Evolutionary conservation across 345 rosid species (phyloP).

Genomic region (Pistacia vera): DNA sequence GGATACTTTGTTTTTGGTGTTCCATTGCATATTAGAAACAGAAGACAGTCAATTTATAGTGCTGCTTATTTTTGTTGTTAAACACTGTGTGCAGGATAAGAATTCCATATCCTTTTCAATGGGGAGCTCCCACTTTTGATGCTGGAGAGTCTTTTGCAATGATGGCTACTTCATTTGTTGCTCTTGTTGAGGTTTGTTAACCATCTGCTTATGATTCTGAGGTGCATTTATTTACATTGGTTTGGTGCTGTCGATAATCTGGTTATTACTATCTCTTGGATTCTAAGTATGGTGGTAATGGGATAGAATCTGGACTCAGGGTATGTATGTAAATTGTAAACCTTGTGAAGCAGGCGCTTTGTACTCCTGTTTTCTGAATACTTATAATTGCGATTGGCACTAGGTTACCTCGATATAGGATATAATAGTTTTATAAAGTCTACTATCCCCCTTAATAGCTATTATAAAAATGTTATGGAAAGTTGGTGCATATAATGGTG

Average conservation of each 20-base stretch:
- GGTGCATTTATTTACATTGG: background rate
- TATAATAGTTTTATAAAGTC: background rate
- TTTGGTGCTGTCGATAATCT: background rate
- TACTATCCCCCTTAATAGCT: background rate
- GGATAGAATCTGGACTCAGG: background rate
- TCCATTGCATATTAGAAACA: conserved; percentile 8
- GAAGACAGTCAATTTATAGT: background rate
- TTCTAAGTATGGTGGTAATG: background rate
- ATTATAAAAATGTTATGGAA: background rate
- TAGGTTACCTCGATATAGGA: background rate
- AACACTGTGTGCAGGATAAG: conserved; percentile 64
- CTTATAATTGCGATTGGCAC: background rate
- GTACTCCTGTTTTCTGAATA: background rate
- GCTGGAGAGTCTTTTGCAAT: conserved; percentile 98
- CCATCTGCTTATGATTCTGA: conserved; percentile 1
- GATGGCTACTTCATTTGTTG: conserved; percentile 92
- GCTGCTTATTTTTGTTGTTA: conserved; percentile 11
- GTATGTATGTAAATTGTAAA: background rate
- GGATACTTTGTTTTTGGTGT: background rate
- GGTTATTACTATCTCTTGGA: background rate
- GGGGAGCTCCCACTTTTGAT: conserved; percentile 98
- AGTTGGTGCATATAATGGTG: background rate
- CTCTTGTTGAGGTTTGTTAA: conserved; percentile 79
- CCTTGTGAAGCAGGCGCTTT: background rate
- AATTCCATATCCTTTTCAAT: conserved; percentile 96